Conservation (phyloP, 2,329 filamentous ascomycete genomes). For the Teratosphaeria viscida region DNA sequence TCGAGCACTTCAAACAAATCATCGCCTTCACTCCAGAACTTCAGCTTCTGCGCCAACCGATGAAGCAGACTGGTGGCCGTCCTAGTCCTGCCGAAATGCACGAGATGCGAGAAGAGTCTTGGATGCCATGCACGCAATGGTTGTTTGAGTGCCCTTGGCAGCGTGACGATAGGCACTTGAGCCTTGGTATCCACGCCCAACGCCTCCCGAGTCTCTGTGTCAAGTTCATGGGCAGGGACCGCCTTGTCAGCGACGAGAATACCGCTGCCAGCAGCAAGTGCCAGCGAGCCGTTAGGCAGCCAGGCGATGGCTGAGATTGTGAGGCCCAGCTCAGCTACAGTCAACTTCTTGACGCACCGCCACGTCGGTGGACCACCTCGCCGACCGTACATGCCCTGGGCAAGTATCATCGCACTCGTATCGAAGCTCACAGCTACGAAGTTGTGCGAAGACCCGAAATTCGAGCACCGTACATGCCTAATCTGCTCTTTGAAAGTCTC, state of each 20-base stretch:
- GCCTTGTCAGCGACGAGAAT: constrained; percentile 73
- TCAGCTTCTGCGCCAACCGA: constrained; percentile 63
- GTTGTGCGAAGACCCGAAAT: constrained; percentile 8
- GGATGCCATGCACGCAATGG: constrained; percentile 86
- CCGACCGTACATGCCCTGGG: constrained; percentile 17
- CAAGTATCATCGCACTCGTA: constrained; percentile 15
- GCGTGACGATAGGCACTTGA: constrained; percentile 4
- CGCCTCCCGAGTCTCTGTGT: constrained; percentile 23
- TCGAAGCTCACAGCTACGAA: constrained; percentile 19
- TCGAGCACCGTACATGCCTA: constrained; percentile 9
- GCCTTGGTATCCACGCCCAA: constrained; percentile 3
- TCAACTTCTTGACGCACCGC: constrained; percentile 14
- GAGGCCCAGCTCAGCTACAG: constrained; percentile 15
- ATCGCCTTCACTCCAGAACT: constrained; percentile 75
- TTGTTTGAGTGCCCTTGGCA: constrained; percentile 53
- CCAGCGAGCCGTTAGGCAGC: constrained; percentile 73
- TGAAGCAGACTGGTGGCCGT: constrained; percentile 65
- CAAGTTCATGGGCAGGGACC: constrained; percentile 54
- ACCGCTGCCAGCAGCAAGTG: constrained; percentile 85
- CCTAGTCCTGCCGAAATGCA: constrained; percentile 64
- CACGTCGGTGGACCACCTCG: constrained; percentile 10
- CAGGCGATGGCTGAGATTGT: constrained; percentile 39
- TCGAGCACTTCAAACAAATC: constrained; percentile 65
- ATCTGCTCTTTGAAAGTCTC: constrained; percentile 6
- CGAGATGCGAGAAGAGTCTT: constrained; percentile 78